Evolutionary conservation across 2,329 filamentous ascomycete genomes (phyloP), one percentile per base, ranked within the genome.

Genomic region (Ophiostoma sp.): DNA sequence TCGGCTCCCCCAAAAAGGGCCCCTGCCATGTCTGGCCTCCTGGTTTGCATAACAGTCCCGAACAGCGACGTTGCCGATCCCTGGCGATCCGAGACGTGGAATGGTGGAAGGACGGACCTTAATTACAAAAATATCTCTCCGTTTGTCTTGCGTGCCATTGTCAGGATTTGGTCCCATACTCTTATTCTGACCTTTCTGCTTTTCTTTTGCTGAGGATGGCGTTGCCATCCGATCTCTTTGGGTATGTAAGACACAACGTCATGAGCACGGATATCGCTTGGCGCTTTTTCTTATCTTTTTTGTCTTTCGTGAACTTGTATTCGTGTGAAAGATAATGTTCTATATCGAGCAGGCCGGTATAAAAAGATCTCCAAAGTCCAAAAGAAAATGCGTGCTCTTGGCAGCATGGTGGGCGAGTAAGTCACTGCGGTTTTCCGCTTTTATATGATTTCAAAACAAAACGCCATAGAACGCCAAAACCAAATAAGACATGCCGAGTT

Each of bases 31-130:
- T 63, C 57, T 64, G 39, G 33, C 19, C 19, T 39, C 25, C 28
- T 48, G 55, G 19, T 42, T 61, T 59, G 69, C 39, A 48, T 45
- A n/a, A 48, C 42, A 48, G 19, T 39, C 36, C 61, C 61, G 61
- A 42, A 22, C 11, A 42, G 39, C 39, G 7, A 50, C 8, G 45
- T n/a, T 52, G 61, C 50, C 12, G 64, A 61, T 63, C 64, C 71
- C 64, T 72, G 64, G 42, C 50, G 64, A 72, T 72, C 64, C 63
- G 64, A 69, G 64, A 72, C 71, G 70, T 68, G 70, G 70, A 72
- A 66, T 50, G 42, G 25, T 45, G 64, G 64, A 50, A 50, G 36
- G 42, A n/a, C 36, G 25, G 12, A 63, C 55, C 42, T 59, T 63
- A 50, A 63, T 48, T 36, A 52, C 69, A 36, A 64, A 63, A 71